Evolutionary conservation across 2,329 filamentous ascomycete species (phyloP), one percentile per base, ranked within the genome.

Genomic region (Falciphora oryzae): DNA sequence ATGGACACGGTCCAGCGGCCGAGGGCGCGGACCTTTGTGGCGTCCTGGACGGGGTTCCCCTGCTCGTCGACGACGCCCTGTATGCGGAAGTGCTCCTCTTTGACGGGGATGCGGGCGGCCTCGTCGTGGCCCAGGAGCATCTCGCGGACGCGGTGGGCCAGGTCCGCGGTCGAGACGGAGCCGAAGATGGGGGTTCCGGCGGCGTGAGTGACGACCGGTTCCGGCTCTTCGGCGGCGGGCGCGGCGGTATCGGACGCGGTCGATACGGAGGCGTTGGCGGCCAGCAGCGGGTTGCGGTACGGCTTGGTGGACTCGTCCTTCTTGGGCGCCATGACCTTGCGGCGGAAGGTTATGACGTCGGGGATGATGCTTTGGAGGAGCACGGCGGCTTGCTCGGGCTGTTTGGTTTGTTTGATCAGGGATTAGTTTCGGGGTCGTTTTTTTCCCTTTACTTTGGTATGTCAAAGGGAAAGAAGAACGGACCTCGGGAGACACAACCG

Each of bases 1-100:
- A 81, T 76, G 44, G 75, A 70, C 1, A 80, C 70, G 65, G 78
- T 73, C 69, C 74, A 80, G 35, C 70, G 71, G 38, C 79, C 79
- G 25, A 80, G 71, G 28, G 70, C 68, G 72, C 79, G 79, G 69
- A 80, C 72, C 62, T 63, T 63, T 31, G 50, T 53, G 32, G 35
- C 60, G 32, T 53, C 60, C 38, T 27, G 38, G 25, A 58, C 57
- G 63, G 77, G 74, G 68, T 79, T 76, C 62, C 71, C 72, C 38
- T 71, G 72, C 18, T 70, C 70, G 16, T 70, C 72, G 18, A 74
- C 67, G 28, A 75, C 73, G 7, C 16, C 65, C 59, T 18, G 64
- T 29, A 62, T 75, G 18, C 64, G 67, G 59, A 81, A 70, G 61
- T 73, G 69, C 25, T 74, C 72, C 11, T 71, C 68, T 59, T 75